These are phyloP conservation scores for Gossypium lobatum DNA, from an alignment of 441 rosid species.

Conservation along the genomic window DNA sequence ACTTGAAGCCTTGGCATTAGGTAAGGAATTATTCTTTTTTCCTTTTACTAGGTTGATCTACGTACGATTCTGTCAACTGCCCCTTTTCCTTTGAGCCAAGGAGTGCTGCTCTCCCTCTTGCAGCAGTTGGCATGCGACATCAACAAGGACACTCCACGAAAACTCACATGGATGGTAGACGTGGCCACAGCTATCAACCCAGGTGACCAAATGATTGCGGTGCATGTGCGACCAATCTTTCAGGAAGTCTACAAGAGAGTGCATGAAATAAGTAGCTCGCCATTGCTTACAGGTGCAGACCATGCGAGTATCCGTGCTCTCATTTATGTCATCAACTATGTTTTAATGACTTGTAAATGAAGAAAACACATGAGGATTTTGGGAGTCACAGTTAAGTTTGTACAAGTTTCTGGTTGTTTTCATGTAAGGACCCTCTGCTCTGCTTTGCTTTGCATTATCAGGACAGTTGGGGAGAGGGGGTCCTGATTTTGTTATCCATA, in stretches of 20 bases:
- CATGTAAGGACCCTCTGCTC: conserved; percentile 1
- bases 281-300: conserved; percentile 30
- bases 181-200: conserved; percentile 53
- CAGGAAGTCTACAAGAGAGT: conserved; percentile 59
- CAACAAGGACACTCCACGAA: conserved; percentile 38
- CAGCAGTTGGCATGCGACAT: conserved; percentile 63
- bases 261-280: conserved; percentile 37
- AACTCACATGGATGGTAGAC: conserved; percentile 54
- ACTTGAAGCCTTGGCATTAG: neutral
- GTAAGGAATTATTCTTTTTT: neutral
- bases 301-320: conserved; percentile 42
- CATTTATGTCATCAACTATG: conserved; percentile 57
- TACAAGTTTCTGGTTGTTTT: conserved; percentile 12
- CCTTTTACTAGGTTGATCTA: conserved; percentile 39
- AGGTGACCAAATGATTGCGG: conserved; percentile 39
- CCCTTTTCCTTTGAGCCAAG: conserved; percentile 61
- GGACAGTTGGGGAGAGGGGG: neutral
- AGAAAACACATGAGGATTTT: neutral
- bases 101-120: conserved; percentile 55
- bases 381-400: conserved; percentile 5
- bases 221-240: conserved; percentile 46
- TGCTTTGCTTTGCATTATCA: neutral
- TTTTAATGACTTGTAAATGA: conserved; percentile 50
- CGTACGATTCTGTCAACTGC: conserved; percentile 31
- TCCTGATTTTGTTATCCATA: conserved; percentile 8